Base-by-base conservation (phyloP, 768 basidiomycete species). In the Kwoniella europaea region DNA sequence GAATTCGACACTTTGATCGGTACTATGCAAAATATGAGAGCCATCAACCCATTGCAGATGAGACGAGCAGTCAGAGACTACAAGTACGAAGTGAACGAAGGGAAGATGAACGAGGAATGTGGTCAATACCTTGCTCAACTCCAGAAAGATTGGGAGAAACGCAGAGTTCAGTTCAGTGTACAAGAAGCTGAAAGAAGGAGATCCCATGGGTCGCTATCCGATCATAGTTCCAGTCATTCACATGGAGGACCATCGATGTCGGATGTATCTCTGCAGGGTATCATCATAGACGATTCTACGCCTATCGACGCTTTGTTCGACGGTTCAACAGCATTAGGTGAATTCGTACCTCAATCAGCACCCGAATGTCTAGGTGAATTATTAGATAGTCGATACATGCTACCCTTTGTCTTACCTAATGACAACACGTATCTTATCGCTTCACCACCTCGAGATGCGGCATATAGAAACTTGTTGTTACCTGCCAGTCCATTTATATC, bases 131-230 rank as follows among this genome's bases (percentile, higher is more conserved):
- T 98, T 29, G 91, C 89, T 2, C 96, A 98, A 77, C 86, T 99
- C 10, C 95, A 98, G 84, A 95, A 93, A 79, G 95, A 98, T 81
- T 99, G 96, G 96, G 96, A 99, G 83, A 86, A 92, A 67, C 91
- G 93, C 81, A 87, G 94, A 55, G 89, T 95, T 42, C 92, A 93
- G 79, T 85, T 92, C 42, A 92, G 93, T 3, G 43, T 70, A 41
- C 55, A 64, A 46, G 63, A 65, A 54, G 68, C 68, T 84, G 92
- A 94, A 88, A 91, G 92, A 70, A 66, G 68, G 15, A 73, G 53
- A 57, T 73, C 41, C 18, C 84, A 58, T 89, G 27, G 59, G 2
- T 61, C 59, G 10, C 42, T 61, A 18, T 44, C 64, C 88, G 89
- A 24, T 46, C 50, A 69, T 15, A 88, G n/a, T 87, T 88, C 29